Base-by-base conservation (phyloP, 2,329 filamentous ascomycete species). In the Exophiala bonariae region DNA sequence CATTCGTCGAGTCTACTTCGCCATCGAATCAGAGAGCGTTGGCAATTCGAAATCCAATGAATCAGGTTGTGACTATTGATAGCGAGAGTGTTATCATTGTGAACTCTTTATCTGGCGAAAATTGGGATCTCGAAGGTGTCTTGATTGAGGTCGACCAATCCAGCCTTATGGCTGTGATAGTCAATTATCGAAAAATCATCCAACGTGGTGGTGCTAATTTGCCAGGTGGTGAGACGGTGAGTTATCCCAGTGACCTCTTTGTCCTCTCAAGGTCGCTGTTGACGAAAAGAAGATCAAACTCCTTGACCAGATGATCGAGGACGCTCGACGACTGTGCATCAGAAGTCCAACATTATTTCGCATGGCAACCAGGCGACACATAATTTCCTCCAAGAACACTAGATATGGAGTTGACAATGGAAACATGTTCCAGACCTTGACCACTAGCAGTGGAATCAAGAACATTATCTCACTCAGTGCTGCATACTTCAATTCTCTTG, bases 281-380 rank as follows among this genome's bases (percentile, higher is more conserved):
- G 34, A 22, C 37, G n/a, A n/a, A n/a, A n/a, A n/a, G n/a, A n/a
- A 45, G 42, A 45, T 45, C 23, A 43, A 50, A 13, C 41, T 63
- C 3, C 52, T 62, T 6, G 61, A 63, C 18, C 49, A 38, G 3
- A 60, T 63, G 59, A 62, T 63, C 18, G 60, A 63, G 41, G 60
- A 62, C 39, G 60, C 55, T 11, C 46, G 61, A 18, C 48, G 59
- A 9, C 51, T 62, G 13, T 60, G 49, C 40, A 46, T 56, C 6
- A 45, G 34, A 26, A 59, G 59, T 45, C 59, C 59, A 2, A 57
- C 60, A 19, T 39, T 63, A 4, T 63, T 59, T 26, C 41, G 60
- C 13, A 61, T 60, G 57, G 52, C 57, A 3, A 61, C 57, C 2
- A 34, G 58, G 18, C 22, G 26, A 3, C 47, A 54, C 11, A 62